A percentile compares a stretch with the other conserved stretches of the same genome.
Evolutionary conservation across 2,329 filamentous ascomycete genomes (phyloP).

Genomic region (Paraconiothyrium brasiliense): DNA sequence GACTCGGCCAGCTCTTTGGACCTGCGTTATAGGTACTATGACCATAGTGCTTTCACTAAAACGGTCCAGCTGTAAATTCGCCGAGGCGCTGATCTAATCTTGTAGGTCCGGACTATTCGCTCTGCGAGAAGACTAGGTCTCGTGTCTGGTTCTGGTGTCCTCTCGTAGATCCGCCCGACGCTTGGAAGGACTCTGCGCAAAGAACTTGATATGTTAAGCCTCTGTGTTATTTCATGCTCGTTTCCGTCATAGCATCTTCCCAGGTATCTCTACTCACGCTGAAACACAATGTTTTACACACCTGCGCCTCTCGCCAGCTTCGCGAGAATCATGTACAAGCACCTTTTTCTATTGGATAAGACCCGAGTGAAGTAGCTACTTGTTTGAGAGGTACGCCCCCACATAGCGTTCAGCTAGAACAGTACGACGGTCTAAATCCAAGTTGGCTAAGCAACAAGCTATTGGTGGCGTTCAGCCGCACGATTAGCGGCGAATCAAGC

Average conservation of each 20-base stretch:
- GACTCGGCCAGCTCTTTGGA: not conserved
- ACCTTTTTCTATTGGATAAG: not conserved
- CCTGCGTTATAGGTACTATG: not conserved
- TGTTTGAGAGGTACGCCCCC: not conserved
- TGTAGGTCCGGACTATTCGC: not conserved
- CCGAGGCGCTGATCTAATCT: not conserved
- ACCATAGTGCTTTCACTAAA: not conserved
- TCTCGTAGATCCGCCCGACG: not conserved
- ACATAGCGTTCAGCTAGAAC: not conserved
- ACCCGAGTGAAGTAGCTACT: not conserved
- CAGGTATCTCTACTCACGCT: not conserved
- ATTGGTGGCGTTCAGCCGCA: constrained; percentile 9
- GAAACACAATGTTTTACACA: not conserved
- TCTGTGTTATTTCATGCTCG: not conserved
- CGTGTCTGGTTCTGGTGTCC: not conserved
- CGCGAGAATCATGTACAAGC: not conserved
- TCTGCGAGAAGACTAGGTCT: not conserved
- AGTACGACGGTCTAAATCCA: not conserved
- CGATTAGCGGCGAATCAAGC: not conserved
- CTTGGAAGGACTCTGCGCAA: not conserved
- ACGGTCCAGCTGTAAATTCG: not conserved
- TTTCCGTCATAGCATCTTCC: not conserved
- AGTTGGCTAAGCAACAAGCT: constrained; percentile 6
- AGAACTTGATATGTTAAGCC: not conserved
- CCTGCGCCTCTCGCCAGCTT: not conserved